A percentile compares a stretch with the other conserved stretches of the same genome.
phyloP scores from a whole-genome alignment of 2,329 filamentous ascomycete species.

The Ilyonectria destructans region DNA sequence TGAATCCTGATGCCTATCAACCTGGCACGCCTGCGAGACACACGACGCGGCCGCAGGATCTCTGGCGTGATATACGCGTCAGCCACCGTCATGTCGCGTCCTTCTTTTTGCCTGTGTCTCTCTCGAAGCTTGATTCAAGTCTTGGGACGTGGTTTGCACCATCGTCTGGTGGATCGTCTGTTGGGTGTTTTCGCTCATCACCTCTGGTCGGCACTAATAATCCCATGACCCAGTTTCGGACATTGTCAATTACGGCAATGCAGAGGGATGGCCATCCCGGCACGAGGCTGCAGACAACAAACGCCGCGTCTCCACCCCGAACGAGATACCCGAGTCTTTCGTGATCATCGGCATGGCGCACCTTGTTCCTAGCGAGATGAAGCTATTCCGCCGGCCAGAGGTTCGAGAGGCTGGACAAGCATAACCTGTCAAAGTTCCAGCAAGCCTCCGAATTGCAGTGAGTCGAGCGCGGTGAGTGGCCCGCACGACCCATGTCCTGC shows the following conservation, averaged over 20 bases:
- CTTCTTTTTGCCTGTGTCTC: not conserved
- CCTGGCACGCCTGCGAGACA: constrained; percentile 17
- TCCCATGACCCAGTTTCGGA: not conserved
- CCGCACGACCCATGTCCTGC: constrained; percentile 17
- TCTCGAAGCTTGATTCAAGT: not conserved
- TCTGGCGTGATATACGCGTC: constrained; percentile 14
- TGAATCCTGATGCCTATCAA: not conserved
- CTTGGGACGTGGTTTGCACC: not conserved
- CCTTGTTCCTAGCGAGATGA: constrained; percentile 9
- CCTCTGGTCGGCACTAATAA: not conserved
- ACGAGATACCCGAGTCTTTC: constrained; percentile 3
- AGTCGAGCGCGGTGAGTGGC: constrained; percentile 16
- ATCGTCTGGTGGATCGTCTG: not conserved
- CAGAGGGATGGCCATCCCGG: not conserved
- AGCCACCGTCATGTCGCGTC: constrained; percentile 7
- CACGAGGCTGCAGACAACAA: not conserved
- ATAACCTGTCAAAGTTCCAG: not conserved
- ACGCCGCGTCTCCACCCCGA: not conserved
- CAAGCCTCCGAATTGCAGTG: not conserved
- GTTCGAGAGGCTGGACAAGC: not conserved
- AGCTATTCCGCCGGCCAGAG: constrained; percentile 5
- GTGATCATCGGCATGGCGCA: constrained; percentile 1
- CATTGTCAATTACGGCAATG: not conserved
- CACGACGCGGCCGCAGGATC: constrained; percentile 1
- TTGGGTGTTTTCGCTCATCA: not conserved